Percentiles rank a stretch among this genome's conserved stretches.
Conservation (phyloP, 345 rosid genomes). For the Jatropha curcas region DNA sequence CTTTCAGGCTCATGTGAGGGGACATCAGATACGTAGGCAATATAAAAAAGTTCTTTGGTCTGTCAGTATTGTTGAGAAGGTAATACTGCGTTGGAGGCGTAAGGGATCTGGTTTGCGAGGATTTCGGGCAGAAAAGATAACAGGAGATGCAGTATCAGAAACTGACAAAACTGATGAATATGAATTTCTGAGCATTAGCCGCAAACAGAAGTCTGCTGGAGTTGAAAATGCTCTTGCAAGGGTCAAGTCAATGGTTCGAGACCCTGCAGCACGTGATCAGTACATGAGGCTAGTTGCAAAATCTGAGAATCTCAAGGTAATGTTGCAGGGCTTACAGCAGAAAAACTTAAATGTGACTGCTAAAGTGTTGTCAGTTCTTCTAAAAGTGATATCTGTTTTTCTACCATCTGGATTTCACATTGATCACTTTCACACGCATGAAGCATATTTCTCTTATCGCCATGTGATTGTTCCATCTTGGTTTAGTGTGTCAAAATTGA, state of each 20-base stretch:
- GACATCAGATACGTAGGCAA: slow-evolving; percentile 60
- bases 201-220: slow-evolving; percentile 55
- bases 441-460: not conserved
- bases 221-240: slow-evolving; percentile 61
- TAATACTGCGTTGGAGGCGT: slow-evolving; percentile 66
- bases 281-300: slow-evolving; percentile 57
- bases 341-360: not conserved
- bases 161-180: slow-evolving; percentile 44
- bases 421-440: not conserved
- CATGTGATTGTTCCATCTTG: not conserved
- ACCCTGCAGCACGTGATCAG: slow-evolving; percentile 61
- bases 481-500: not conserved
- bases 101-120: slow-evolving; percentile 63
- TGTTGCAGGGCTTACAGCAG: not conserved
- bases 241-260: slow-evolving; percentile 60
- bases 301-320: slow-evolving; percentile 40
- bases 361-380: not conserved
- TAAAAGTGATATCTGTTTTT: not conserved
- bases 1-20: slow-evolving; percentile 68
- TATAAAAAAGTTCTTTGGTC: slow-evolving; percentile 65
- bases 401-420: not conserved
- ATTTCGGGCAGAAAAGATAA: slow-evolving; percentile 34
- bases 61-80: slow-evolving; percentile 62
- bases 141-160: slow-evolving; percentile 14
- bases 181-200: slow-evolving; percentile 49